Base-by-base conservation (phyloP, 2,329 filamentous ascomycete species). In the Fusarium goolgardi region DNA sequence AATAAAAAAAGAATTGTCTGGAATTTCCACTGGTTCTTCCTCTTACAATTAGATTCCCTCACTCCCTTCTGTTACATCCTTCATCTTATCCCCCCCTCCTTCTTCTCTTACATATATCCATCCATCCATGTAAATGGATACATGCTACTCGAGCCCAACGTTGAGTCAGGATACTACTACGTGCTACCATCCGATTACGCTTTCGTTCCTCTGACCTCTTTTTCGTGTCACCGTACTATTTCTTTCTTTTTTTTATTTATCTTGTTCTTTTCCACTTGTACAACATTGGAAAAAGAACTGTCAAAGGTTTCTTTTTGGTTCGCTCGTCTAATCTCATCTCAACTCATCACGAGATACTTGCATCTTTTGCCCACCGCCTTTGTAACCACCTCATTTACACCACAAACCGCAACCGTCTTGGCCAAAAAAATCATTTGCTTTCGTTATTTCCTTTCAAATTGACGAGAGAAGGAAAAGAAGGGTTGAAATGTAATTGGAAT, bases 311-410 rank as follows among this genome's bases (percentile, higher is more conserved):
- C 18, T 16, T 27, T 27, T 58, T 59, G 20, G 39, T 39, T 63
- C 20, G 27, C 37, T 43, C 44, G 46, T 51, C 31, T 55, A 43
- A 4, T 29, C 40, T 49, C 37, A 39, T 59, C 52, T 37, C 43
- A 37, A 39, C 45, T 20, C 29, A 70, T 70, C 67, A 70, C 67
- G 67, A 70, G 63, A 68, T 59, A 64, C 59, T 55, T 21, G 45
- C 51, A 40, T 51, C 47, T 43, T 45, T 50, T 46, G 49, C 52
- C 67, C 67, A 70, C 67, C 67, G 67, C 67, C 55, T 62, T 70
- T 65, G 34, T 43, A 52, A 32, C 45, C 27, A 45, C 51, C 44
- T 50, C 37, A 69, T 43, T 43, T 39, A 50, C 21, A 49, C 47
- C 20, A 50, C 44, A 46, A 49, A 50, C 67, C 34, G 66, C 62